These are phyloP conservation scores for Botrytis fabae DNA, from an alignment of 2,329 filamentous ascomycete genomes.

Conservation along the genomic window DNA sequence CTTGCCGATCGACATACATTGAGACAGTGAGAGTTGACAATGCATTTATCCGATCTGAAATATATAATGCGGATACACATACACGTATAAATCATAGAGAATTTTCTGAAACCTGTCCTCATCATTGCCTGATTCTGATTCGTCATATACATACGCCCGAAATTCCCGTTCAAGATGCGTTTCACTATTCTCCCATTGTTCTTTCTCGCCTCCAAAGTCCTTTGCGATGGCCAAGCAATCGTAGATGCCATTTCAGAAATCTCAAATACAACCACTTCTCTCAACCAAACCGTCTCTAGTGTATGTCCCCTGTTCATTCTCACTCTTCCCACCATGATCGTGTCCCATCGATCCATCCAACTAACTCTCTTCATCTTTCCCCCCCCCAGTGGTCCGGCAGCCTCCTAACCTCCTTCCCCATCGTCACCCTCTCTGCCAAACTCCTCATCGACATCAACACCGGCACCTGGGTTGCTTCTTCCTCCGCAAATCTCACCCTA, in stretches of 20 bases:
- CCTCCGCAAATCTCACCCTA: slow-evolving; percentile 44
- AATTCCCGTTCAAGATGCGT: slow-evolving; percentile 24
- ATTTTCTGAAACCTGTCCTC: too few relatives aligned
- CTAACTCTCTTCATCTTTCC: background rate
- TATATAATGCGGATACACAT: background rate
- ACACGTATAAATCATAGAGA: background rate
- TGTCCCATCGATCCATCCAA: background rate
- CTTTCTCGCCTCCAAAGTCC: slow-evolving; percentile 28
- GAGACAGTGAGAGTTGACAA: background rate
- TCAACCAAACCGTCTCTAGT: slow-evolving; percentile 30
- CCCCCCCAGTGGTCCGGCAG: background rate
- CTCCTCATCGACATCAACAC: slow-evolving; percentile 46
- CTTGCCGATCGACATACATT: background rate
- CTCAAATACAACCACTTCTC: slow-evolving; percentile 27
- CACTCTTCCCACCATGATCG: too few relatives aligned
- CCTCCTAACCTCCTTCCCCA: slow-evolving; percentile 13
- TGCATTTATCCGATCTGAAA: background rate
- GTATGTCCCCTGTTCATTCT: background rate
- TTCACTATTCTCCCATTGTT: slow-evolving; percentile 26
- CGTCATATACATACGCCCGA: background rate
- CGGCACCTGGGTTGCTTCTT: slow-evolving; percentile 43
- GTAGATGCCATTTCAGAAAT: slow-evolving; percentile 31
- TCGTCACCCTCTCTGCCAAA: slow-evolving; percentile 36
- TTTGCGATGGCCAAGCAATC: slow-evolving; percentile 34
- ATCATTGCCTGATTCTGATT: too few relatives aligned